A percentile compares a stretch with the other conserved stretches of the same genome.
phyloP scores from a whole-genome alignment of 2,329 filamentous ascomycete species.

The Ceratocystis smalleyi region DNA sequence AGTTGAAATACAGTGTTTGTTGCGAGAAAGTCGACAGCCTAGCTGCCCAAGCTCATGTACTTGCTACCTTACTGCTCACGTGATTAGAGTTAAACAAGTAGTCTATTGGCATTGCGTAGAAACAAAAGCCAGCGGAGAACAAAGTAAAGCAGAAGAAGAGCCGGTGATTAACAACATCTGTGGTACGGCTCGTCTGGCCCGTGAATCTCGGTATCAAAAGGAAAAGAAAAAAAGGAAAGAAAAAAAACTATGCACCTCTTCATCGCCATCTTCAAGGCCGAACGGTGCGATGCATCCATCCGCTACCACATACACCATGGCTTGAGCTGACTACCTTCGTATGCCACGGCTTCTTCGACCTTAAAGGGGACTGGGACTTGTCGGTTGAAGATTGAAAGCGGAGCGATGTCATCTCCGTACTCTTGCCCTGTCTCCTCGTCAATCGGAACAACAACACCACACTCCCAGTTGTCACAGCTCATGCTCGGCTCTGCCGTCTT shows the following conservation, averaged over 20 bases:
- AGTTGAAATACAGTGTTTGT: background rate
- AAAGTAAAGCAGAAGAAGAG: background rate
- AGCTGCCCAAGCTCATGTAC: background rate
- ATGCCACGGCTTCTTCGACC: background rate
- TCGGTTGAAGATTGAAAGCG: slow-evolving; percentile 7
- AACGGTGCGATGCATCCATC: background rate
- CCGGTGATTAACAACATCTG: background rate
- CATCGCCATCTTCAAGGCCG: background rate
- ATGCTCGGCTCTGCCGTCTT: slow-evolving; percentile 55
- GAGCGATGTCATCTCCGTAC: slow-evolving; percentile 1
- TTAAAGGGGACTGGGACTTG: slow-evolving; percentile 12
- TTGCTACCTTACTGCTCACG: background rate
- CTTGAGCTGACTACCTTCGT: background rate
- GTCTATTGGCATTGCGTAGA: background rate
- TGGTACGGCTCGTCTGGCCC: background rate
- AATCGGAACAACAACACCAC: slow-evolving; percentile 64
- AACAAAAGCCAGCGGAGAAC: background rate
- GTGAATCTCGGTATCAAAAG: background rate
- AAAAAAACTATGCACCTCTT: background rate
- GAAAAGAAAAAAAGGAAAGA: too few relatives aligned
- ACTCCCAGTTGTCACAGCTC: slow-evolving; percentile 88
- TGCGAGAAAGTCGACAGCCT: background rate
- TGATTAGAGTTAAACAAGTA: background rate
- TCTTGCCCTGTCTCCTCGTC: slow-evolving; percentile 9
- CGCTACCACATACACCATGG: slow-evolving; percentile 12